phyloP scores from a whole-genome alignment of 2,329 filamentous ascomycete species.

The Endoconidiophora laricicola region DNA sequence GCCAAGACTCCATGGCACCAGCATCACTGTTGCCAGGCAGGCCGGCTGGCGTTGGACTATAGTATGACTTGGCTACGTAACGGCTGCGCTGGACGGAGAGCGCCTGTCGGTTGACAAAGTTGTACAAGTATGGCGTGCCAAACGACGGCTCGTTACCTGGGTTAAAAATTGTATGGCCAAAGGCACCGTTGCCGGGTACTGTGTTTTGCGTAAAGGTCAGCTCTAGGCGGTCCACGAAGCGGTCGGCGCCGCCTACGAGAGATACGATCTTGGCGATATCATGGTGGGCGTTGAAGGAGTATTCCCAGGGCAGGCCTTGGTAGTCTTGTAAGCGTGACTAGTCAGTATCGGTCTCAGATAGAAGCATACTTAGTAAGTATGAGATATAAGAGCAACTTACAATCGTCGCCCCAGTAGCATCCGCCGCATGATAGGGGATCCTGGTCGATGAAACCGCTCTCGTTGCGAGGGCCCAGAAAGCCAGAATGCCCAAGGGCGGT shows the following conservation, averaged over 20 bases:
- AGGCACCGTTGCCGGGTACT: conserved; percentile 25
- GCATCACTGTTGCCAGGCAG: conserved; percentile 56
- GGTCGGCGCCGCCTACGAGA: conserved; percentile 35
- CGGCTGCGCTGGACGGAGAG: conserved; percentile 42
- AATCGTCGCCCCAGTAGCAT: conserved; percentile 49
- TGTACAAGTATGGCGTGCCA: conserved; percentile 51
- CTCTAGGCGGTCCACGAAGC: conserved; percentile 41
- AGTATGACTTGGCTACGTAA: conserved; percentile 41
- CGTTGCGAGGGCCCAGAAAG: conserved; percentile 46
- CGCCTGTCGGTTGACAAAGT: conserved; percentile 47
- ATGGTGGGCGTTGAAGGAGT: conserved; percentile 56
- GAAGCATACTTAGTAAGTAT: neutral
- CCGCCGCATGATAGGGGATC: conserved; percentile 43
- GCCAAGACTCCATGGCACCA: conserved; percentile 56
- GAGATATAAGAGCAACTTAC: conserved; percentile 15
- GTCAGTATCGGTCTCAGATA: neutral
- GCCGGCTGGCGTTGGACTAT: conserved; percentile 35
- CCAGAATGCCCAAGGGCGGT: conserved; percentile 43
- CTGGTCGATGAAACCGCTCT: conserved; percentile 34
- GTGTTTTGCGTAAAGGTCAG: conserved; percentile 39
- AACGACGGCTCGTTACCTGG: conserved; percentile 53
- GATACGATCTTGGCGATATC: conserved; percentile 40
- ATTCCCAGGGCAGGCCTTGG: conserved; percentile 45
- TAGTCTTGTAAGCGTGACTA: conserved; percentile 24
- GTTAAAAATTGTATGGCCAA: conserved; percentile 44